Evolutionary conservation across 352 stramenopile genomes (phyloP), one percentile per base, ranked within the genome.

Genomic region (Phytophthora vignae): DNA sequence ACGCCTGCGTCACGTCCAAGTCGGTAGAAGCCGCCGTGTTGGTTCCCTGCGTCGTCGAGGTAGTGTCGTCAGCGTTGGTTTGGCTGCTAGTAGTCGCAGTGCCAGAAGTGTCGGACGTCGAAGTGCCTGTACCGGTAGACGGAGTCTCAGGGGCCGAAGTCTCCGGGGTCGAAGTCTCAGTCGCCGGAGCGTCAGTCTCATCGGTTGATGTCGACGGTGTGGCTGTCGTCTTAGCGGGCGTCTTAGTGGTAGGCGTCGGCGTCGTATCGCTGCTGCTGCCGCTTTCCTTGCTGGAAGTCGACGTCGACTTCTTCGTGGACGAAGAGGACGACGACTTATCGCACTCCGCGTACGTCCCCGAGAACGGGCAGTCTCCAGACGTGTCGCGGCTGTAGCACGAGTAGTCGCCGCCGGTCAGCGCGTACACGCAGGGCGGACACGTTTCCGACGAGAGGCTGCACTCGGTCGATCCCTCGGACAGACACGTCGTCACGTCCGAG

Each of bases 381-480:
- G 44, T 65, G 22, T 76, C 71, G 17, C 72, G 64, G 50, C 64
- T 81, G 70, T 93, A 94, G 81, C 87, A 94, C 19, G 85, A 93
- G 67, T 79, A 91, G 58, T 78, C 75, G 3, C 84, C 85, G 21
- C 83, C 81, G 2, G 77, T 75, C 38, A 92, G 84, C 19, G 70
- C 65, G 69, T 94, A 94, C 69, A 94, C 77, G 52, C 87, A 94
- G 2, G 83, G 76, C 8, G 87, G 87, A 52, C 87, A 94, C 10
- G 31, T 64, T 29, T 46, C 69, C 4, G 67, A 83, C 19, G 67
- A 44, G 33, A 85, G 78, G 33, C 82, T 74, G 63, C 87, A 94
- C 44, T 78, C 66, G 33, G 73, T 85, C 14, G 80, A 76, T n/a
- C 87, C 87, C 27, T 91, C 80, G 6, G 80, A 79, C 31, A 92